A percentile compares a stretch with the other conserved stretches of the same genome.
phyloP scores from a whole-genome alignment of 805 yeast genomes.

The Saturnispora galanensis region DNA sequence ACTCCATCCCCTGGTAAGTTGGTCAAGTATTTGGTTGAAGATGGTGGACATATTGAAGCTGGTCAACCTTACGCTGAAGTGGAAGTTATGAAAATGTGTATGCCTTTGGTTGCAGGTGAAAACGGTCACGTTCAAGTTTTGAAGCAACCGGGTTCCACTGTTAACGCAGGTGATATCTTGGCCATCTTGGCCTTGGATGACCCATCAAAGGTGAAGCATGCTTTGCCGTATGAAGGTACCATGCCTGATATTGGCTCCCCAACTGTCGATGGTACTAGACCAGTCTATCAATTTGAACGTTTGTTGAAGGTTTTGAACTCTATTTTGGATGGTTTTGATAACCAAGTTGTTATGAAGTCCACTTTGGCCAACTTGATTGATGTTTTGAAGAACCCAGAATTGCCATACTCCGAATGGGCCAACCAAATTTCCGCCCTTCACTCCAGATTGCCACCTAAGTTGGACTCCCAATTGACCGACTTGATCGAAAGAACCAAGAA shows the following conservation, averaged over 20 bases:
- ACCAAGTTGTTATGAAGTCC: slow-evolving; percentile 85
- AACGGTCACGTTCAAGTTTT: slow-evolving; percentile 86
- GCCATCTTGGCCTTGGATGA: slow-evolving; percentile 93
- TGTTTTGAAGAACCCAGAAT: slow-evolving; percentile 64
- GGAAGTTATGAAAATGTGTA: slow-evolving; percentile 99
- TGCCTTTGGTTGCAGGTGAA: slow-evolving; percentile 93
- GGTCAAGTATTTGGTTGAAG: slow-evolving; percentile 85
- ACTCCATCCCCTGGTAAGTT: slow-evolving; percentile 99
- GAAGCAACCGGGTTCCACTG: slow-evolving; percentile 97
- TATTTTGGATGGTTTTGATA: slow-evolving; percentile 86
- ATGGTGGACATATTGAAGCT: slow-evolving; percentile 83
- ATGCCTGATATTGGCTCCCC: slow-evolving; percentile 86
- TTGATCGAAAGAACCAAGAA: slow-evolving; percentile 57
- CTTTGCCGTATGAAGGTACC: slow-evolving; percentile 89
- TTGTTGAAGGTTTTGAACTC: slow-evolving; percentile 55
- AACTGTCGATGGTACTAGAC: slow-evolving; percentile 70
- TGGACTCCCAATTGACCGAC: slow-evolving; percentile 57
- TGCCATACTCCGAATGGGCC: slow-evolving; percentile 92
- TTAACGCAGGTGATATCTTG: slow-evolving; percentile 92
- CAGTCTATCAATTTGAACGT: slow-evolving; percentile 61
- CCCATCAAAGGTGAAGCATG: slow-evolving; percentile 95
- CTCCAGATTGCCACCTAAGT: slow-evolving; percentile 71
- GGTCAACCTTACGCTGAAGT: slow-evolving; percentile 98
- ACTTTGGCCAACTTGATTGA: slow-evolving; percentile 66
- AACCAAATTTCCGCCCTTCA: slow-evolving; percentile 82